These are phyloP conservation scores for Piper betle DNA, from an alignment of 164 flowering plant genomes.

Conservation along the genomic window DNA sequence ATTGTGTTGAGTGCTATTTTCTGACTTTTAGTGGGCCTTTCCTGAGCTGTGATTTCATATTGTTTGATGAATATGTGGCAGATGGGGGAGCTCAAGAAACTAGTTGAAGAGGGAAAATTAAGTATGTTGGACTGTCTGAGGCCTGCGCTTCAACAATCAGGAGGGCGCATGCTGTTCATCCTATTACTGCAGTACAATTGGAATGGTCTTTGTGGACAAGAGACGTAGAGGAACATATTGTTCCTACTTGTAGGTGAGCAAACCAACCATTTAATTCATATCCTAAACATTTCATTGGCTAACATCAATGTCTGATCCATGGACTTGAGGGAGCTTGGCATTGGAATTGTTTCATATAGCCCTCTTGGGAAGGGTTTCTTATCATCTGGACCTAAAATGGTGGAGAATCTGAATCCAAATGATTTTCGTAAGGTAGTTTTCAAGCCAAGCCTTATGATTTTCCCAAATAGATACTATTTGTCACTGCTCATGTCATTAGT, in stretches of 20 bases:
- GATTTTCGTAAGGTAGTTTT: conserved; percentile 18
- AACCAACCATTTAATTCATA: neutral
- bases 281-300: neutral
- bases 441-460: too few relatives aligned
- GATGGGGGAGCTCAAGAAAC: conserved; percentile 15
- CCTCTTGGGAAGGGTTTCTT: conserved; percentile 53
- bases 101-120: conserved; percentile 18
- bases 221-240: conserved; percentile 15
- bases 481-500: neutral
- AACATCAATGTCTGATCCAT: neutral
- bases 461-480: neutral
- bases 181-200: conserved; percentile 22
- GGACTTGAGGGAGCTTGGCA: conserved; percentile 22
- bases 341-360: conserved; percentile 49
- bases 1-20: too few relatives aligned
- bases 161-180: conserved; percentile 21
- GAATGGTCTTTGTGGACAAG: conserved; percentile 20
- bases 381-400: conserved; percentile 31
- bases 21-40: too few relatives aligned
- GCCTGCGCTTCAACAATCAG: conserved; percentile 16
- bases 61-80: neutral
- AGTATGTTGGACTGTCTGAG: conserved; percentile 15
- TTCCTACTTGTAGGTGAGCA: conserved; percentile 14
- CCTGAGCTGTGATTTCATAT: neutral
- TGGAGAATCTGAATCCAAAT: conserved; percentile 18